Evolutionary conservation across 2,329 filamentous ascomycete genomes (phyloP), one percentile per base, ranked within the genome.

Genomic region (Paracoccidioides brasiliensis): DNA sequence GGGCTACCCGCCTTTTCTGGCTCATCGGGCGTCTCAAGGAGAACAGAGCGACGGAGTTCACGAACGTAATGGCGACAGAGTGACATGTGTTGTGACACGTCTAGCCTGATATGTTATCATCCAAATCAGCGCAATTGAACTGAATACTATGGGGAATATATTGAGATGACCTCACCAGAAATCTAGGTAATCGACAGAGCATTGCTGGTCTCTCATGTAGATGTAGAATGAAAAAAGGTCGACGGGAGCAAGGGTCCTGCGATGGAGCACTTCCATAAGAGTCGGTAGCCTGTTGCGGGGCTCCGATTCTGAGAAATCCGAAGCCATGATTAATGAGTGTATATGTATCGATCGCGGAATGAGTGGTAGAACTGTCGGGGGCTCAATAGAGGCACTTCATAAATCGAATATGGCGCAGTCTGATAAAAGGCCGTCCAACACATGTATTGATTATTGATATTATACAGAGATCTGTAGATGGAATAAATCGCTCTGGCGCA

Each of bases 151-250:
- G 28, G 12, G 7, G 15, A 9, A 33, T 42, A 49, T n/a, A 22
- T 6, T n/a, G 43, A 52, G 8, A 37, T 49, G 44, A 54, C 69
- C 82, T 57, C 76, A 97, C 93, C 94, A 98, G 72, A 98, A 98
- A 69, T 98, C 93, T 44, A 98, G 77, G 66, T 98, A 98, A 67
- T 98, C 93, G 10, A 98, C 93, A 6, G 91, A 96, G 69, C 90
- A 84, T 72, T 98, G 93, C 73, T 96, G 90, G 71, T 98, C 94
- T 66, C 93, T 83, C 93, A 98, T 98, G 74, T 95, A 98, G 65
- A 98, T 98, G 74, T 98, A 98, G 76, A 98, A 98, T 1, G 90
- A 96, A 72, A 95, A 98, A 9, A 98, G 78, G 67, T 98, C 94
- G 56, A 98, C 91, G 0, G 93, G 93, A 51, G 94, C 88, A 22